Evolutionary conservation across 441 rosid genomes (phyloP), one percentile per base, ranked within the genome.

Genomic region (Gossypium laxum): DNA sequence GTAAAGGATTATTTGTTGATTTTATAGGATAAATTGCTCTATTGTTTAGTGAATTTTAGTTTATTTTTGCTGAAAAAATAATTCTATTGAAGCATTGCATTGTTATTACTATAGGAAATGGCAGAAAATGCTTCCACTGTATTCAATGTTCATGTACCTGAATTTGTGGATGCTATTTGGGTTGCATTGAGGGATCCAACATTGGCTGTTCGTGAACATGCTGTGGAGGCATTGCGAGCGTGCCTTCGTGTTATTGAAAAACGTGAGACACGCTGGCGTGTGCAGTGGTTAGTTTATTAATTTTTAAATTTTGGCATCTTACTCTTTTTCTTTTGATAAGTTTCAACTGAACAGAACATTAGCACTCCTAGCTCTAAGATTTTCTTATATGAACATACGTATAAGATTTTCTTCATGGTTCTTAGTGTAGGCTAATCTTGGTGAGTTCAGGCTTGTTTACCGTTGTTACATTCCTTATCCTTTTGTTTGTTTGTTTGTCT

Each of bases 51-150:
- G 43, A 62, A 47, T 28, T 48, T 65, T 41, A 26, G 68, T 34
- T 55, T 43, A 6, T 30, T 76, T 69, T 61, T 18, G 41, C 34
- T 54, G 51, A 14, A 62, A 19, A 34, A 8, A 41, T 51, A 4
- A 11, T 47, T 15, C 17, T n/a, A n/a, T 3, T 68, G 62, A 67
- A 30, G 26, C 12, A 38, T 67, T 34, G 67, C 26, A 72, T 78
- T 78, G 92, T 75, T 68, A 32, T 52, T 65, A 48, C 73, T 75
- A 71, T 81, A 93, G 99, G 99, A 96, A 89, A 85, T 91, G 94
- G 99, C 98, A 51, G 98, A 96, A 87, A 92, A 91, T 88, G 99
- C 98, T 79, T 89, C 99, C n/a, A 95, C 99, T 7, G 98, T 95
- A 26, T 95, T 95, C 80, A 96, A 96, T 82, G 97, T 96, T 67